Conservation (phyloP, 306 rosid species). For the Astragalus glycyphyllos region DNA sequence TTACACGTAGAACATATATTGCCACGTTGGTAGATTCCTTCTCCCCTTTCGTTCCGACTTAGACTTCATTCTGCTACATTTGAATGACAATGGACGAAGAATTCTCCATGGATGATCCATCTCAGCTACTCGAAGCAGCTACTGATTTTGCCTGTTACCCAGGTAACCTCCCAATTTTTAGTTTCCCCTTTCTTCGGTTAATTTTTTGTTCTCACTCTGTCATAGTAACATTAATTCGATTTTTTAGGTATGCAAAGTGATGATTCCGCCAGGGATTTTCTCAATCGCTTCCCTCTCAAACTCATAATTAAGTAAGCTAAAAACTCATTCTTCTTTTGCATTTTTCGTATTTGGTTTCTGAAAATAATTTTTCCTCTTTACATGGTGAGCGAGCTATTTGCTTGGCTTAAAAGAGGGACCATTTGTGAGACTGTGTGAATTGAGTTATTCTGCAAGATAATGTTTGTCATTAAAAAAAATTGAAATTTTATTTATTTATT, state of each 20-base stretch:
- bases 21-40: slow-evolving; percentile 40
- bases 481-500: too few species aligned
- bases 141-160: slow-evolving; percentile 67
- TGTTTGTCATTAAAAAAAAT: too few species aligned
- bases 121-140: slow-evolving; percentile 75
- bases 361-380: too few species aligned
- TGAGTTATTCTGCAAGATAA: too few species aligned
- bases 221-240: slow-evolving; percentile 17
- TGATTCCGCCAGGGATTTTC: slow-evolving; percentile 67
- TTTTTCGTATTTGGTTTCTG: too few species aligned
- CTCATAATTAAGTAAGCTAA: slow-evolving; percentile 65
- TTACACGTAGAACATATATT: slow-evolving; percentile 44
- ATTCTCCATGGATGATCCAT: slow-evolving; percentile 57
- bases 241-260: slow-evolving; percentile 72
- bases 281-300: slow-evolving; percentile 80
- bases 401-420: too few species aligned
- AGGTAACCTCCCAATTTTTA: slow-evolving; percentile 52
- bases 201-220: background rate
- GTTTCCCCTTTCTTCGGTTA: background rate
- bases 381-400: too few species aligned
- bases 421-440: too few species aligned
- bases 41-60: background rate
- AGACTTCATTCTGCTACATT: background rate
- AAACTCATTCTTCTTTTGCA: too few species aligned
- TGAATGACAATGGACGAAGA: background rate